phyloP scores from a whole-genome alignment of 108 stramenopile species.

The Cyclotella kingstonii region DNA sequence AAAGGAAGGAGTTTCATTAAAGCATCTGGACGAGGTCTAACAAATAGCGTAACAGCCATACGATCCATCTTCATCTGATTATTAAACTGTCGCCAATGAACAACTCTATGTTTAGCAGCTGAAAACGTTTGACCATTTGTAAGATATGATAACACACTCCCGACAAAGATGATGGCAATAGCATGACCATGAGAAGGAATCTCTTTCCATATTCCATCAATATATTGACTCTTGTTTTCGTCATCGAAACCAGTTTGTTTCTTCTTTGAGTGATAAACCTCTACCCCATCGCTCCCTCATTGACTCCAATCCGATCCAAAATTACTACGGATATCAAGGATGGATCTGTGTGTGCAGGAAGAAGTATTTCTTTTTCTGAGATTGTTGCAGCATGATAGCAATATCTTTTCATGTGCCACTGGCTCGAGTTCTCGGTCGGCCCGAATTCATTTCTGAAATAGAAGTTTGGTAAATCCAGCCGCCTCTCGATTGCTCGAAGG shows the following conservation, averaged over 20 bases:
- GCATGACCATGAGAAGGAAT: slow-evolving; percentile 64
- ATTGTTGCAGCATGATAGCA: slow-evolving; percentile 10
- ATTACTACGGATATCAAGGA: slow-evolving; percentile 78
- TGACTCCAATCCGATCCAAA: slow-evolving; percentile 49
- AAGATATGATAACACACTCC: slow-evolving; percentile 66
- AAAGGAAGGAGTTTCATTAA: slow-evolving; percentile 49
- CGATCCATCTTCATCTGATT: slow-evolving; percentile 12
- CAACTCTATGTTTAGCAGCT: slow-evolving; percentile 67
- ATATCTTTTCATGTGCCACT: slow-evolving; percentile 86
- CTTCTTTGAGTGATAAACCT: slow-evolving; percentile 33
- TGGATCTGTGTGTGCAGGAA: slow-evolving; percentile 85
- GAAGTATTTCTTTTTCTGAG: slow-evolving; percentile 26
- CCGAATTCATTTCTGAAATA: slow-evolving; percentile 68
- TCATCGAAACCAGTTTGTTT: not conserved
- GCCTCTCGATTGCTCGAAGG: slow-evolving; percentile 54
- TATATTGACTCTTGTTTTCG: not conserved
- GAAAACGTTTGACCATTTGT: slow-evolving; percentile 54
- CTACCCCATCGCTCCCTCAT: slow-evolving; percentile 54
- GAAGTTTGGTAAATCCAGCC: slow-evolving; percentile 35
- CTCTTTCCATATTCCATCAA: slow-evolving; percentile 46
- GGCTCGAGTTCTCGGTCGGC: slow-evolving; percentile 58
- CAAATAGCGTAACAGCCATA: slow-evolving; percentile 77
- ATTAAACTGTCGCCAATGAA: slow-evolving; percentile 12
- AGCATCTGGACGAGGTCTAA: slow-evolving; percentile 59
- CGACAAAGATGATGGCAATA: slow-evolving; percentile 73